Base-by-base conservation (phyloP, 2,329 filamentous ascomycete genomes). In the Ophiosphaerella korrae region DNA sequence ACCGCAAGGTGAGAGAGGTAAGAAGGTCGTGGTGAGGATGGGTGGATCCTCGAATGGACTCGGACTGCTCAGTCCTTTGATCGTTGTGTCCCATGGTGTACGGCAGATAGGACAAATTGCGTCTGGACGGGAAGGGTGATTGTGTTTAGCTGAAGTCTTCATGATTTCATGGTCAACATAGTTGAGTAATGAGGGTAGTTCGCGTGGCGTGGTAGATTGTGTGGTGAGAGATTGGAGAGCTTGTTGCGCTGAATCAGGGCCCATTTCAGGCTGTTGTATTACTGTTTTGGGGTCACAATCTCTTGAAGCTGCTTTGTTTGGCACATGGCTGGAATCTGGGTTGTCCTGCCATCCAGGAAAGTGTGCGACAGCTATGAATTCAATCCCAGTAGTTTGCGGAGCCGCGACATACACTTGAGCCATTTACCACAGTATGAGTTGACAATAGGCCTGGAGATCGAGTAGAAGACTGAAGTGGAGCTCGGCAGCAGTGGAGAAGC, bases 101-200 rank as follows among this genome's bases (percentile, higher is more conserved):
- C 35, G 35, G 48, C 64, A 66, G 24, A 53, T 34, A 0, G 39
- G 18, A 40, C 62, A 65, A 12, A 21, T 46, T 8, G 44, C 26
- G 16, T 24, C 6, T 1, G 33, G 32, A 2, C 41, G 7, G 0
- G 52, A 57, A 3, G 61, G 64, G 0, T 41, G 12, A 26, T 65
- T 48, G 39, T 58, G 50, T 1, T 23, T 7, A n/a, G 45, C 2
- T 5, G 40, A 32, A 23, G 14, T 16, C 18, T 32, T 53, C 49
- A 62, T 48, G 3, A 67, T 51, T 21, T 57, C 23, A n/a, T 58
- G 45, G 48, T 64, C 63, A 11, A 63, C 54, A 38, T 64, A 67
- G n/a, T 45, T 48, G 16, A 67, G 56, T 2, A 66, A 50, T 4
- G 61, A 62, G 3, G 57, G 59, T 5, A 61, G 31, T 4, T 33